Base-by-base conservation (phyloP, 2,329 filamentous ascomycete species). In the Colletotrichum chlorophyti region DNA sequence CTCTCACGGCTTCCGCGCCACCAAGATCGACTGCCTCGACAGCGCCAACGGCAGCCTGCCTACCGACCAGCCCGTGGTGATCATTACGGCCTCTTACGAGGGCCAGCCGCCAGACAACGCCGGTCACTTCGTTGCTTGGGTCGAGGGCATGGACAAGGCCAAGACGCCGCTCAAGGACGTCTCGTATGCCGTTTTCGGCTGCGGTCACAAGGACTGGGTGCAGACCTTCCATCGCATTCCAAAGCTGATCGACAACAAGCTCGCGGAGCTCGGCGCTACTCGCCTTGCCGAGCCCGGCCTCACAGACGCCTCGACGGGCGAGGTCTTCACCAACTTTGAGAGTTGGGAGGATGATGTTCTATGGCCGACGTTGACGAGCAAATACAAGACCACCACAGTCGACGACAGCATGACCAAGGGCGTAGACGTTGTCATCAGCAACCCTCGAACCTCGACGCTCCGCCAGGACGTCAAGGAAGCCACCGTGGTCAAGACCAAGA, bases 51-150 rank as follows among this genome's bases (percentile, higher is more conserved):
- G 83, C 43, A 78, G 79, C 6, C 65, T 91, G 1, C 82, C 86
- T 0, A 83, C 75, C 45, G 76, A 80, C 21, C 76, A 81, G 12
- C 86, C 87, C 0, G 76, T 88, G 0, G 74, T 89, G 12, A 77
- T 91, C 54, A 80, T 92, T 60, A 85, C 84, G 0, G 81, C 88
- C 0, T 86, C 83, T 2, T 92, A 91, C 65, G 88, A 92, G 66
- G 89, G 89, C 1, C 78, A 88, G 53, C 86, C 89, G 0, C 83
- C 88, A 0, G 87, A 91, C 63, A 91, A 92, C 49, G 89, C 89
- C 0, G 78, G 74, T 0, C 79, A 84, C 43, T 91, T 91, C 65
- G 81, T 86, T 27, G 73, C 79, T 3, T 91, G 88, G 89, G 65
- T 91, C 4, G 76, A 84, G 64, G 74, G 66, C 9, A 70, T 81